Evolutionary conservation across 108 stramenopile genomes (phyloP), one percentile per base, ranked within the genome.

Genomic region (Schizochytrium sp.): DNA sequence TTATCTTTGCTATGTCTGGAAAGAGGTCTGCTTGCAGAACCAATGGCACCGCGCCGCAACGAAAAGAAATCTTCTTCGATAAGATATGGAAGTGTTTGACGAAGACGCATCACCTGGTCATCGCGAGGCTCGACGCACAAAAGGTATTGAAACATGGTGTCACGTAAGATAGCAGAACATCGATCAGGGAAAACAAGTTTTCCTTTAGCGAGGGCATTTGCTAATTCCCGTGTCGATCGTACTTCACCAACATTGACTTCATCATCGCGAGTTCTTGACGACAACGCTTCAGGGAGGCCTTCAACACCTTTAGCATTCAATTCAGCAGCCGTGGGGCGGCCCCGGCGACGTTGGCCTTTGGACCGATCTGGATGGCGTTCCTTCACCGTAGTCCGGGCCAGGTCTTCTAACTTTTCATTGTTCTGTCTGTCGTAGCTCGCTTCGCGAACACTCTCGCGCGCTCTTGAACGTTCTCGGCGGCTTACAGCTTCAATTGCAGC

Each of bases 31-130:
- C 53, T 28, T 83, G 76, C 76, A 42, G 1, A 2, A n/a, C 53
- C 10, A 83, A 42, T 2, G 49, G 76, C 76, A n/a, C 76, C 45
- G 53, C 76, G 50, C 10, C 76, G 76, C 45, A 83, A 53, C 76
- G 76, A 7, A 2, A 83, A 83, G n/a, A 83, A 83, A 10, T 83
- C 76, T 53, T 83, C 76, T 53, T 83, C 76, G 28, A 83, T 83
- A 47, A 83, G 28, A 2, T 83, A 83, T 10, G 76, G 76, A 47
- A 83, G 2, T 10, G 76, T 83, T 38, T 83, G 76, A 0, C 76
- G 76, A 47, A 83, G 76, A 10, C 76, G 47, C 76, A 55, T 83
- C 50, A 83, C 53, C 47, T 83, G 76, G 76, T 83, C 76, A 38
- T 83, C 76, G 38, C 76, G 76, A 5, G 76, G 76, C 76, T 83